These are phyloP conservation scores for Colletotrichum paranaense DNA, from an alignment of 2,329 filamentous ascomycete species.

Conservation along the genomic window DNA sequence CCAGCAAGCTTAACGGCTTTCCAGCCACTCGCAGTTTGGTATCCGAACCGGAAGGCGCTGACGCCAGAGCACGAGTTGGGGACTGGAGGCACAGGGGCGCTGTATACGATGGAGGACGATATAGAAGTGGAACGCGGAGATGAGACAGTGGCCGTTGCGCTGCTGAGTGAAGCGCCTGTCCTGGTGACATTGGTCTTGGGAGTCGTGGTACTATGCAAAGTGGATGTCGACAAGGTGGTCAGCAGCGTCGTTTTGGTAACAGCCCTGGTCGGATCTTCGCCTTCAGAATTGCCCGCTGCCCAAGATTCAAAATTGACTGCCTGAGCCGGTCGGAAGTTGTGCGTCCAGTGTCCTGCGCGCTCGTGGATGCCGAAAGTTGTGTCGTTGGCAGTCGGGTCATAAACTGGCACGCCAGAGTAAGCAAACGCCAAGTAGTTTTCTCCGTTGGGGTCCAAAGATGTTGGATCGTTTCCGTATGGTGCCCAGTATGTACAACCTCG, in stretches of 20 bases:
- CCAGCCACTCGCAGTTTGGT: conserved; percentile 49
- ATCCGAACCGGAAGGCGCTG: conserved; percentile 42
- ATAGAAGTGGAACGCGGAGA: conserved; percentile 3
- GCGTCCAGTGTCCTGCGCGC: conserved; percentile 53
- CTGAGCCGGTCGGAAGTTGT: conserved; percentile 48
- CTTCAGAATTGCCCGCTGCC: conserved; percentile 33
- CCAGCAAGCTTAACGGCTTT: conserved; percentile 52
- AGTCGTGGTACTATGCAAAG: conserved; percentile 27
- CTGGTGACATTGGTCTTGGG: conserved; percentile 25
- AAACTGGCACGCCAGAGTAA: conserved; percentile 49
- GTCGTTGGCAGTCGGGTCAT: conserved; percentile 48
- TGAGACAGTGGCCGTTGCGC: conserved; percentile 4
- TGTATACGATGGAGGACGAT: conserved; percentile 11
- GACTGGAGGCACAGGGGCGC: conserved; percentile 41
- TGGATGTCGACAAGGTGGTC: conserved; percentile 30
- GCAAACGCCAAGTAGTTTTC: conserved; percentile 55
- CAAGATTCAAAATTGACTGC: conserved; percentile 48
- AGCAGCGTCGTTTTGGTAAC: conserved; percentile 13
- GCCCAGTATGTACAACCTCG: conserved; percentile 55
- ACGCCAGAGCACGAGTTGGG: conserved; percentile 49
- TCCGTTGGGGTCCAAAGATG: conserved; percentile 49
- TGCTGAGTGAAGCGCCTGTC: conserved; percentile 18
- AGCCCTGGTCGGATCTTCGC: conserved; percentile 23
- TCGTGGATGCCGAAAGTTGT: conserved; percentile 56
- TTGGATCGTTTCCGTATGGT: conserved; percentile 52